These are phyloP conservation scores for Cordyceps cicadae DNA, from an alignment of 2,329 filamentous ascomycete genomes.

Conservation along the genomic window DNA sequence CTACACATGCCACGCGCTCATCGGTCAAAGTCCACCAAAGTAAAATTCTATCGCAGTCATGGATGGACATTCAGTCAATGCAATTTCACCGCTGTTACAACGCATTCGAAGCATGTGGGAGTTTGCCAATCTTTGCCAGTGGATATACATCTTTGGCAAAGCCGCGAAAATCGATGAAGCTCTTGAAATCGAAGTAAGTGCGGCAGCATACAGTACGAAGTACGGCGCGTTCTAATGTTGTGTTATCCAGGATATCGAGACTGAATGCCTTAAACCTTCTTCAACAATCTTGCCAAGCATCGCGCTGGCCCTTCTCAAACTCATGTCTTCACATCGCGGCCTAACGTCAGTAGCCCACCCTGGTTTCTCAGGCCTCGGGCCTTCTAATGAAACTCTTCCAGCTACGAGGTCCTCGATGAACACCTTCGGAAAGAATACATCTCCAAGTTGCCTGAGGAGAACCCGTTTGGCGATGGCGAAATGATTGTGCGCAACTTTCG, in stretches of 20 bases:
- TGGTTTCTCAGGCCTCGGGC: slow-evolving; percentile 2
- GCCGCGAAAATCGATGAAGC: slow-evolving; percentile 83
- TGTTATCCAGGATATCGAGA: slow-evolving; percentile 65
- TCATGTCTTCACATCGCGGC: slow-evolving; percentile 86
- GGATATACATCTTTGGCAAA: slow-evolving; percentile 83
- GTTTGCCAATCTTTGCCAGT: slow-evolving; percentile 89
- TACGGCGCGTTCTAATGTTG: neutral
- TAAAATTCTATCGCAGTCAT: neutral
- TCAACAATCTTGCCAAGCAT: slow-evolving; percentile 72
- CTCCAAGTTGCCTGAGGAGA: slow-evolving; percentile 67
- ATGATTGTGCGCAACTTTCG: slow-evolving; percentile 59
- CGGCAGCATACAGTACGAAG: neutral
- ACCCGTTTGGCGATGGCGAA: slow-evolving; percentile 79
- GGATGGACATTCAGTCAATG: slow-evolving; percentile 2
- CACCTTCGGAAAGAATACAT: slow-evolving; percentile 84
- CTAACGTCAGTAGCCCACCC: slow-evolving; percentile 59
- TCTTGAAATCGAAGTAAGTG: slow-evolving; percentile 75
- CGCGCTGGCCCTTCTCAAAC: slow-evolving; percentile 80
- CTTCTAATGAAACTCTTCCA: slow-evolving; percentile 28
- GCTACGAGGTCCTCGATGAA: slow-evolving; percentile 82
- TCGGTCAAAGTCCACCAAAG: slow-evolving; percentile 2
- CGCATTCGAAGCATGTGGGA: slow-evolving; percentile 87
- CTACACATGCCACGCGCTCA: neutral
- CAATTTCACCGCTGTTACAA: slow-evolving; percentile 39
- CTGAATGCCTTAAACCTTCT: slow-evolving; percentile 73